Evolutionary conservation across 2,329 filamentous ascomycete genomes (phyloP), one percentile per base, ranked within the genome.

Genomic region (Cladosporium sphaerospermum): DNA sequence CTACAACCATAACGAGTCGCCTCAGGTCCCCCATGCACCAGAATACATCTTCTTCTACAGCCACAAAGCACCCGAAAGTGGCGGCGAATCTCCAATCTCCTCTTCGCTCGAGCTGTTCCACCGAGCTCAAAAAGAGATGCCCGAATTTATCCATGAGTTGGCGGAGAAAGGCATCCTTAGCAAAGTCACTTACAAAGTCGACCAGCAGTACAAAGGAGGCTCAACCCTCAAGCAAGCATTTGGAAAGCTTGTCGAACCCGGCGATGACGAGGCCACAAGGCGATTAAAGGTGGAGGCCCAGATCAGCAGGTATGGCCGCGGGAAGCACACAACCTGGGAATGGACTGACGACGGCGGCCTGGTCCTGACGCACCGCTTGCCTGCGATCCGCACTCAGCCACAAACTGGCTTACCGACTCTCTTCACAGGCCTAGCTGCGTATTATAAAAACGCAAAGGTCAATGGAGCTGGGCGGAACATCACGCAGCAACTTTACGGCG

Each of bases 11-110:
- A 78, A 78, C 55, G 76, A 78, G 56, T 77, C 73, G 0, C 73
- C 73, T 0, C 75, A 77, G 56, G 75, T 77, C 0, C 76, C 76
- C 1, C 76, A 78, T 54, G 73, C 75, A 0, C 75, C 76, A 0
- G 75, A 74, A 55, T 78, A 78, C 54, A 73, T 78, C 45, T 76
- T 78, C 59, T 77, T 78, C 64, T 77, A 77, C 44, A 62, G 66
- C 1, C 70, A 77, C 53, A 64, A 61, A 5, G 72, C 66, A 0
- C 70, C 73, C 0, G 43, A 36, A 1, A 63, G 59, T 16, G 68
- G 70, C 1, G 69, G 70, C 5, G 74, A 77, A 56, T 73, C 72
- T 0, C 74, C 75, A 1, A 73, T 77, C n/a, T 74, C 73, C 0
- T 77, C 75, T 0, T 75, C 73, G 0, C 59, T 78, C 8, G 75